Evolutionary conservation across 345 rosid species (phyloP).

Genomic region (Camelina neglecta): DNA sequence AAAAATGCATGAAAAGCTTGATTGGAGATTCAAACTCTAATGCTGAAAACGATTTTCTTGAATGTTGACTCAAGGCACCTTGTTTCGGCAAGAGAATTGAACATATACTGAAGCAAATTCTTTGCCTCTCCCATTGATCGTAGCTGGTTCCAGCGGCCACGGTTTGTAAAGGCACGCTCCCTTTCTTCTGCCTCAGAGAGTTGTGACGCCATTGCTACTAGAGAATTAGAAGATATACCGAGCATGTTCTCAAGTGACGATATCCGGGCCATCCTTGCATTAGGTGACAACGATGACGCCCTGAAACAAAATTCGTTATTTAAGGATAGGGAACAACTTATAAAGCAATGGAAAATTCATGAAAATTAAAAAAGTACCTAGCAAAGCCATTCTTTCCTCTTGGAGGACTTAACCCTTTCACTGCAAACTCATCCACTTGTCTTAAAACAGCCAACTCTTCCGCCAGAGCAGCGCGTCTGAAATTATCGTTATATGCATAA

Average conservation of each 20-base stretch:
- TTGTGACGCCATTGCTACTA: slow-evolving; percentile 98
- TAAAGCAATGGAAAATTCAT: slow-evolving; percentile 6
- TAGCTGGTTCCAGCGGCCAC: slow-evolving; percentile 98
- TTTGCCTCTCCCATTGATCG: slow-evolving; percentile 99
- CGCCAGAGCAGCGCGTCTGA: slow-evolving; percentile 92
- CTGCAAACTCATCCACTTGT: slow-evolving; percentile 89
- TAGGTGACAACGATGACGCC: slow-evolving; percentile 94
- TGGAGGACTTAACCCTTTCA: slow-evolving; percentile 91
- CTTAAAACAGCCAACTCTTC: slow-evolving; percentile 89
- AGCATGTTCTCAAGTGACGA: slow-evolving; percentile 95
- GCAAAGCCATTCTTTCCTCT: slow-evolving; percentile 92
- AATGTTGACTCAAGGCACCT: slow-evolving; percentile 54
- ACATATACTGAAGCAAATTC: slow-evolving; percentile 92
- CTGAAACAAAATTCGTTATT: slow-evolving; percentile 46
- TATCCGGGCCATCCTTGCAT: slow-evolving; percentile 87
- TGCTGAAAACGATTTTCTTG: not conserved
- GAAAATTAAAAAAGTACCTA: slow-evolving; percentile 52
- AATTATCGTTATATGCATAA: slow-evolving; percentile 22
- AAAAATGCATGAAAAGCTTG: slow-evolving; percentile 10
- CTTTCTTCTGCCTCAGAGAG: slow-evolving; percentile 98
- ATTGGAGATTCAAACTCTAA: not conserved
- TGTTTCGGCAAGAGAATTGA: slow-evolving; percentile 81
- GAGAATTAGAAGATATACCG: slow-evolving; percentile 87
- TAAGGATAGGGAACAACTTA: not conserved
- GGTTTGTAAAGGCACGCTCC: slow-evolving; percentile 83